Base-by-base conservation (phyloP, 352 stramenopile genomes). In the Phytophthora sp. region DNA sequence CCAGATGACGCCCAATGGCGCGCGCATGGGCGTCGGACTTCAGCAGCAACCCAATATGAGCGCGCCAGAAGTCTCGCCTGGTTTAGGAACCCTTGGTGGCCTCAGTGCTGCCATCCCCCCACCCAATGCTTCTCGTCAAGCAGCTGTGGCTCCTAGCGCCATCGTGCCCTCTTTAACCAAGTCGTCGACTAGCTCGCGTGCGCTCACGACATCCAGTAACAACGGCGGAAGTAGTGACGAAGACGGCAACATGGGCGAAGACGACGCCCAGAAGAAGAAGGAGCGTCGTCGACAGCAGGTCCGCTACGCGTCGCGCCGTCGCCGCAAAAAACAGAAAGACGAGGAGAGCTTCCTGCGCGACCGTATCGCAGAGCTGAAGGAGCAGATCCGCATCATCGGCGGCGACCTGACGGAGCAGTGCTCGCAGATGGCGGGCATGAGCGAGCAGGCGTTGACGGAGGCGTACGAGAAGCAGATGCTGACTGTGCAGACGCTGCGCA, bases 281-380 rank as follows among this genome's bases (percentile, higher is more conserved):
- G 85, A 94, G 56, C 82, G 84, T 2, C 83, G 85, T 35, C 80
- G 80, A 39, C 77, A 89, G 63, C 85, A 94, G 57, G 85, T 94
- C 8, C 83, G 85, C 31, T 89, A 91, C 50, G 85, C 85, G 37
- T 94, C 85, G 49, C 82, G 81, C 34, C 82, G 83, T 28, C 85
- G 85, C 44, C 85, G 85, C 51, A 89, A 91, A 56, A 94, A 94
- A 73, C 85, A 91, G 46, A 92, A 92, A 45, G 83, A 94, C 59
- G 85, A 94, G 59, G 83, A 92, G 62, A 89, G 76, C 62, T 91
- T 91, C 50, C 34, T 94, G 63, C 75, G 78, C 15, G 82, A 91
- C 57, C 85, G 85, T 53, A 92, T 94, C 54, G 76, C 89, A 3
- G 85, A 94, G 75, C 68, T 94, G 18, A 91, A 90, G 66, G 84